Evolutionary conservation across 1,284 basidiomycete genomes (phyloP), one percentile per base, ranked within the genome.

Genomic region (Ganoderma multipileum): DNA sequence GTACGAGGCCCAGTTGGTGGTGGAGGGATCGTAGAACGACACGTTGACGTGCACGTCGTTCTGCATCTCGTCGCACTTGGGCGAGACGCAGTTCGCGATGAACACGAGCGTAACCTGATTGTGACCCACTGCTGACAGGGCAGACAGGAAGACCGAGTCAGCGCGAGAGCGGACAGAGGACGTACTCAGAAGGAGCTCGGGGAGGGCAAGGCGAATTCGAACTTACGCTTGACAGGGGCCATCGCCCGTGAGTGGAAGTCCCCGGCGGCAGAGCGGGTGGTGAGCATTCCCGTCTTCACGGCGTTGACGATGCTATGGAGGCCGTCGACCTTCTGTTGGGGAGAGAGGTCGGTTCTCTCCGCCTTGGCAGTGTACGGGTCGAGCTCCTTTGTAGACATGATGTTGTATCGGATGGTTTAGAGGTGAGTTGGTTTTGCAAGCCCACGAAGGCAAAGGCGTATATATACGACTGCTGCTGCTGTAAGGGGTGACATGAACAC

Each of bases 1-100:
- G 73, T 92, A 93, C 77, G 93, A 95, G 0, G 90, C 94, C 96
- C 96, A 98, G 75, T 89, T 88, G 8, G 94, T 95, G 11, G 89
- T 87, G 38, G 85, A 83, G 38, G 86, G 84, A 75, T 96, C 90
- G 75, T 88, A 89, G 81, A 93, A 96, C 52, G 89, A 89, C 67
- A 96, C 88, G 77, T 96, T 96, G 72, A 93, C 92, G 76, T 95
- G 87, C 1, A 83, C 74, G 76, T 96, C 93, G 71, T 92, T 87
- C 71, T 91, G 80, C 54, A 95, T 86, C 79, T 95, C 93, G 42
- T 91, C 88, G 71, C 91, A 92, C 78, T 95, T 96, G 79, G 86
- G 85, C 11, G 91, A 91, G 5, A 84, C 88, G 61, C 89, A 90
- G 80, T 96, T 95, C 44, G 91, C 93, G 71, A 96, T 82, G 82